Percentiles rank a stretch among this genome's conserved stretches.
These are phyloP conservation scores for Trebouxia sp. DNA, from an alignment of 139 green algal genomes.

Conservation along the genomic window DNA sequence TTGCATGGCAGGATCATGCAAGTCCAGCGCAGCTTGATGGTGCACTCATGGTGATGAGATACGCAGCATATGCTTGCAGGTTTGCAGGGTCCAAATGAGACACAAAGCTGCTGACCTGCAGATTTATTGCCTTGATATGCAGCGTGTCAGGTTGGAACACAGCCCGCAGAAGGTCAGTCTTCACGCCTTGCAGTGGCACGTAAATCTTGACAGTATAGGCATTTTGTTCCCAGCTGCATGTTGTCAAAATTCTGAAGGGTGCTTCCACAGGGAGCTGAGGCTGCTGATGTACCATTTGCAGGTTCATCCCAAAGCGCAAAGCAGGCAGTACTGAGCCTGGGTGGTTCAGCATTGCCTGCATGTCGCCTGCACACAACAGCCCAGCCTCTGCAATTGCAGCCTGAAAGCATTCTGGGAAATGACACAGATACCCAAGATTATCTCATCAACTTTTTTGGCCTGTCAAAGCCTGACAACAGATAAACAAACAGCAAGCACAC, in stretches of 20 bases:
- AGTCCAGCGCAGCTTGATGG: too few species aligned
- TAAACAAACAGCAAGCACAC: neutral
- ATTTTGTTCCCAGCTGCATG: conserved; percentile 38
- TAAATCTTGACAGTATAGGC: conserved; percentile 35
- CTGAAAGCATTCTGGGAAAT: neutral
- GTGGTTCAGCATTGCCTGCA: neutral
- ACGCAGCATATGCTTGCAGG: too few species aligned
- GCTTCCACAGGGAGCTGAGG: neutral
- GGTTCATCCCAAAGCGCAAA: conserved; percentile 13
- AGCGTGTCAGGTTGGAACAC: conserved; percentile 26
- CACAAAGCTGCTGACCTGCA: neutral
- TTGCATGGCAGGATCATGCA: too few species aligned
- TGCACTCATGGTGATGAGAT: too few species aligned
- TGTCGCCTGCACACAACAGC: neutral
- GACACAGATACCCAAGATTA: neutral
- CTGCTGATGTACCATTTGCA: conserved; percentile 21
- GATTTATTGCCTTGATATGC: conserved; percentile 27
- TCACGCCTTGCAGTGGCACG: conserved; percentile 37
- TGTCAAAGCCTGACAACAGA: neutral
- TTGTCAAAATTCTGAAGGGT: conserved; percentile 31
- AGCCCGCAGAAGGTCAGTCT: conserved; percentile 38
- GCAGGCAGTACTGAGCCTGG: neutral
- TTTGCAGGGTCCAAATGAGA: too few species aligned
- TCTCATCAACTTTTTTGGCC: neutral
- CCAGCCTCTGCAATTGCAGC: too few species aligned